phyloP scores from a whole-genome alignment of 2,329 filamentous ascomycete genomes.

The Diplodia corticola region DNA sequence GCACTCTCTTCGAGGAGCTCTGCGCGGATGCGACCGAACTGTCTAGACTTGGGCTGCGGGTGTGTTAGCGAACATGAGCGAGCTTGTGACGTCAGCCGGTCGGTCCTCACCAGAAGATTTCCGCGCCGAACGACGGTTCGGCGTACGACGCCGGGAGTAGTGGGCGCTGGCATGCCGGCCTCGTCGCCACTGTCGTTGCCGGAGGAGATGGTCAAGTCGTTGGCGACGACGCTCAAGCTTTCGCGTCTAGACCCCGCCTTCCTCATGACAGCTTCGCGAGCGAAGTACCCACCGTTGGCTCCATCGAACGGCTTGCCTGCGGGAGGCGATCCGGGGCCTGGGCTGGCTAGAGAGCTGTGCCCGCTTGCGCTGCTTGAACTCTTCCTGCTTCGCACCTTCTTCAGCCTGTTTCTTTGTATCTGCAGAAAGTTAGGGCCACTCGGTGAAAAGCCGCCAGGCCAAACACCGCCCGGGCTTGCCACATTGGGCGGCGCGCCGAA shows the following conservation, averaged over 20 bases:
- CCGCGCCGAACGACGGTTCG: conserved; percentile 82
- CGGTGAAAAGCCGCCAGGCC: conserved; percentile 64
- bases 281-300: conserved; percentile 56
- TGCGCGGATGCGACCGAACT: conserved; percentile 88
- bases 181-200: conserved; percentile 79
- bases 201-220: conserved; percentile 78
- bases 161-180: conserved; percentile 48
- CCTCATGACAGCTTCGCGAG: conserved; percentile 50
- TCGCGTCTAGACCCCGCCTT: conserved; percentile 67
- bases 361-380: conserved; percentile 70
- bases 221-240: conserved; percentile 86
- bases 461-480: conserved; percentile 59
- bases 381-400: conserved; percentile 61
- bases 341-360: conserved; percentile 67
- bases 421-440: conserved; percentile 76
- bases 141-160: conserved; percentile 73
- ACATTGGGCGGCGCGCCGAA: conserved; percentile 38
- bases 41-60: conserved; percentile 85
- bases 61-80: background rate
- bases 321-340: conserved; percentile 76
- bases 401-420: conserved; percentile 65
- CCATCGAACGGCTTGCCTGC: conserved; percentile 41
- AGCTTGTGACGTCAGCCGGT: background rate
- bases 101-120: conserved; percentile 73
- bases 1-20: conserved; percentile 85